A percentile compares a stretch with the other conserved stretches of the same genome.
Conservation (phyloP, 2,329 filamentous ascomycete genomes). For the Akanthomyces dipterigenus region DNA sequence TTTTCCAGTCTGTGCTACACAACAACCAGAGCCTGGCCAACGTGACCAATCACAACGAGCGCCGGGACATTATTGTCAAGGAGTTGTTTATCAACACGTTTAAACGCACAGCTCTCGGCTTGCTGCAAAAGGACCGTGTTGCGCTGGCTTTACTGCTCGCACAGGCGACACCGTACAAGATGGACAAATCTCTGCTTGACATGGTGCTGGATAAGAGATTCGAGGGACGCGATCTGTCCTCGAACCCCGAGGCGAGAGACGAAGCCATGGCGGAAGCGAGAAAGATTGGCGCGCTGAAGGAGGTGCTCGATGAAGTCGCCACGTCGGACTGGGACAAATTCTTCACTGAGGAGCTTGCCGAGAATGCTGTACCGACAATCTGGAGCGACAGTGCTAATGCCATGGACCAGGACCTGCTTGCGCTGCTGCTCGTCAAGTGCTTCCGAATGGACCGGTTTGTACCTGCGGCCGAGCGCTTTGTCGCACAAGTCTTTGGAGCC, state of each 20-base stretch:
- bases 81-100: slow-evolving; percentile 89
- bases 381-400: slow-evolving; percentile 59
- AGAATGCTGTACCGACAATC: slow-evolving; percentile 70
- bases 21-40: slow-evolving; percentile 66
- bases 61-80: slow-evolving; percentile 83
- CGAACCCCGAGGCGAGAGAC: slow-evolving; percentile 54
- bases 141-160: slow-evolving; percentile 92
- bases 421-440: slow-evolving; percentile 86
- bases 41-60: slow-evolving; percentile 67
- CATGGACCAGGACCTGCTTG: slow-evolving; percentile 70
- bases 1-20: slow-evolving; percentile 87
- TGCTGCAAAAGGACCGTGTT: slow-evolving; percentile 90
- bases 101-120: slow-evolving; percentile 83
- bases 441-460: slow-evolving; percentile 95
- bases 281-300: slow-evolving; percentile 67
- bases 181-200: slow-evolving; percentile 88
- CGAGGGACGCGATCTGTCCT: slow-evolving; percentile 72
- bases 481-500: slow-evolving; percentile 74
- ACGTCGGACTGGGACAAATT: slow-evolving; percentile 71
- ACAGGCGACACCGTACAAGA: slow-evolving; percentile 90
- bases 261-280: slow-evolving; percentile 62
- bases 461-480: slow-evolving; percentile 86
- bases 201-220: slow-evolving; percentile 73
- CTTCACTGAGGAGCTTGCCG: slow-evolving; percentile 76
- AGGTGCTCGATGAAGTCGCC: slow-evolving; percentile 57